phyloP scores from a whole-genome alignment of 2,329 filamentous ascomycete species.

The Periglandula ipomoeae region DNA sequence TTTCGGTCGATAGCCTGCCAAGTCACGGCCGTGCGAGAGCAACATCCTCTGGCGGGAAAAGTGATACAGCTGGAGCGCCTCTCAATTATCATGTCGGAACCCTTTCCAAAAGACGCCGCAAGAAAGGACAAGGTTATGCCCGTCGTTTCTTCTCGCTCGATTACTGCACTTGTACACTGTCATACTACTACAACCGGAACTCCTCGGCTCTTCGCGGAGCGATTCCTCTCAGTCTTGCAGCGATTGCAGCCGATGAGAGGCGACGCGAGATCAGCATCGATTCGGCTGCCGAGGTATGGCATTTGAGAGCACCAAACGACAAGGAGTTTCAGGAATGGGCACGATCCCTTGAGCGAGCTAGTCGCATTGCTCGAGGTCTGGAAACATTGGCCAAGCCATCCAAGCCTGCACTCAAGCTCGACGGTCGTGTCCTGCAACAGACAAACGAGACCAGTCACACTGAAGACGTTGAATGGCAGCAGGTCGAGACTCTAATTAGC shows the following conservation, averaged over 20 bases:
- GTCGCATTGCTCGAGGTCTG: slow-evolving; percentile 51
- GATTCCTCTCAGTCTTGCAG: slow-evolving; percentile 84
- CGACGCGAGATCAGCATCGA: slow-evolving; percentile 91
- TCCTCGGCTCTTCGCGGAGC: slow-evolving; percentile 87
- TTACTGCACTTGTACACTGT: slow-evolving; percentile 86
- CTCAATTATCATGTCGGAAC: slow-evolving; percentile 70
- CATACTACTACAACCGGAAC: slow-evolving; percentile 92
- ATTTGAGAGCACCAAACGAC: slow-evolving; percentile 71
- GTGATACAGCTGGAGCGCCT: slow-evolving; percentile 33
- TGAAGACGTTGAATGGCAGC: slow-evolving; percentile 78
- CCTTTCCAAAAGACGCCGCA: slow-evolving; percentile 81
- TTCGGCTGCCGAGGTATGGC: slow-evolving; percentile 95
- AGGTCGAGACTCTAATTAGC: slow-evolving; percentile 77
- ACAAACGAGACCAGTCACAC: slow-evolving; percentile 29
- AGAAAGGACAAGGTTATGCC: slow-evolving; percentile 89
- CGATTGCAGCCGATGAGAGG: slow-evolving; percentile 80
- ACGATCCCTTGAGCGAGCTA: slow-evolving; percentile 72
- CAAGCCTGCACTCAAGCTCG: slow-evolving; percentile 18
- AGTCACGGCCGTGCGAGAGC: slow-evolving; percentile 35
- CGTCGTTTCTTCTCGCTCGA: slow-evolving; percentile 93
- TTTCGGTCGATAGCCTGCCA: slow-evolving; percentile 53
- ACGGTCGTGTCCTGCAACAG: slow-evolving; percentile 17
- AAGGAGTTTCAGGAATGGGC: slow-evolving; percentile 88
- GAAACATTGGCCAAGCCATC: slow-evolving; percentile 26
- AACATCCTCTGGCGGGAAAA: slow-evolving; percentile 42